Evolutionary conservation across 169 alveolate genomes (phyloP).

Genomic region (Cryptosporidium meleagridis): DNA sequence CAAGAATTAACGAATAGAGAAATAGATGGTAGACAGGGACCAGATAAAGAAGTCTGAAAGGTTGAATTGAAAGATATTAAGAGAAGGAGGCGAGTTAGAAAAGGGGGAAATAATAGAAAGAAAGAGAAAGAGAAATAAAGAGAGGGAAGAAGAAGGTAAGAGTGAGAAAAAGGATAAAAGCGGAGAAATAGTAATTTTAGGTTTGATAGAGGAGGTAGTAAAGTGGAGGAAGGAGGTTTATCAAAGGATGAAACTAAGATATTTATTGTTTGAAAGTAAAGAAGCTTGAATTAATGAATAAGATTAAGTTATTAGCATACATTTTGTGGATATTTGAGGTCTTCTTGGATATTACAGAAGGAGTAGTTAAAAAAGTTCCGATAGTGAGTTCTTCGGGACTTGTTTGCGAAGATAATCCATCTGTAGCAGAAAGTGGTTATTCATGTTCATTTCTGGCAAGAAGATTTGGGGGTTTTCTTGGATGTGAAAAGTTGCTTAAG

Average conservation of each 20-base stretch:
- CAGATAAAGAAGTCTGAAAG: background rate
- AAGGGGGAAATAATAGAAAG: background rate
- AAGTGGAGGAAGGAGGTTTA: constrained; percentile 2
- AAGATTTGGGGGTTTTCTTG: constrained; percentile 78
- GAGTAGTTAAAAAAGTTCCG: constrained; percentile 13
- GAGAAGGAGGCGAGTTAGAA: background rate
- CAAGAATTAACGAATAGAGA: background rate
- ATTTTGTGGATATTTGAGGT: background rate
- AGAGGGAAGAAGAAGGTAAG: no score
- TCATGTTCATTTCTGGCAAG: constrained; percentile 79
- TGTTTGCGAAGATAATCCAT: constrained; percentile 79
- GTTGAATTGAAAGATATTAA: background rate
- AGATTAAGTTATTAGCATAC: background rate
- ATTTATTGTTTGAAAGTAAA: background rate
- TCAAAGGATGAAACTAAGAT: background rate
- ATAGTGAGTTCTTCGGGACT: constrained; percentile 75
- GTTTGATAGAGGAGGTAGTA: background rate
- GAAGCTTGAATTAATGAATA: constrained; percentile 11
- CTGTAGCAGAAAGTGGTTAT: constrained; percentile 79
- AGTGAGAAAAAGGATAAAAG: background rate
- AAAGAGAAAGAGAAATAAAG: background rate
- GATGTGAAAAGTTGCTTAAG: constrained; percentile 77
- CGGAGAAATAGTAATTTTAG: background rate
- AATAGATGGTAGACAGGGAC: background rate
- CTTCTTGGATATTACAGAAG: background rate